phyloP scores from a whole-genome alignment of 257 asterid species.

The Haberlea rhodopensis region DNA sequence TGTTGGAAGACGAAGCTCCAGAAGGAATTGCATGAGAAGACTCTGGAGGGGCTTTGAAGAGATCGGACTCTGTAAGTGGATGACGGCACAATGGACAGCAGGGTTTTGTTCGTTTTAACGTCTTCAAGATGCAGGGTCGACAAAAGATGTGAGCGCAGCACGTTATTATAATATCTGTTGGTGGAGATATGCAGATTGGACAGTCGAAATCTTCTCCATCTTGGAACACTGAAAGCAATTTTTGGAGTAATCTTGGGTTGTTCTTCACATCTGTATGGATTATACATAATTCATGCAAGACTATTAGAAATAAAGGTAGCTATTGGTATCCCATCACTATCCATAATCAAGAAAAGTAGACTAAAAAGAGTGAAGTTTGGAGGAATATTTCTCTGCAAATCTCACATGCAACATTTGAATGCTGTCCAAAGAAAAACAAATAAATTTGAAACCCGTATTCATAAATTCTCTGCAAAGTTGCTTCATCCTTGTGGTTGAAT shows the following conservation, averaged over 20 bases:
- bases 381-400: background rate
- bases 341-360: background rate
- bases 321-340: background rate
- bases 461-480: too few species aligned
- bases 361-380: background rate
- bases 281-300: background rate
- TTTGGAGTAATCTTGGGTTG: constrained; percentile 57
- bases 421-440: background rate
- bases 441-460: too few species aligned
- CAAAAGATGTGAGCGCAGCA: constrained; percentile 74
- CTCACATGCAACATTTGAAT: background rate
- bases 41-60: constrained; percentile 58
- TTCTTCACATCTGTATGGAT: constrained; percentile 55
- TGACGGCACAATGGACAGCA: constrained; percentile 84
- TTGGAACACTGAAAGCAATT: constrained; percentile 54
- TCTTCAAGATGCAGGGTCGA: constrained; percentile 62
- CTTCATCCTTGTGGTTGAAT: background rate
- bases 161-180: constrained; percentile 54
- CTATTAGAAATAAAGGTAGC: background rate
- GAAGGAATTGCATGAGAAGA: constrained; percentile 30
- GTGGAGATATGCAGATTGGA: constrained; percentile 70
- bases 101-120: constrained; percentile 56
- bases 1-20: constrained; percentile 27
- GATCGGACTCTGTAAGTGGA: constrained; percentile 61
- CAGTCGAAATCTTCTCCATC: constrained; percentile 77